A percentile compares a stretch with the other conserved stretches of the same genome.
phyloP scores from a whole-genome alignment of 2,329 filamentous ascomycete genomes.

The Ophiobolus disseminans region DNA sequence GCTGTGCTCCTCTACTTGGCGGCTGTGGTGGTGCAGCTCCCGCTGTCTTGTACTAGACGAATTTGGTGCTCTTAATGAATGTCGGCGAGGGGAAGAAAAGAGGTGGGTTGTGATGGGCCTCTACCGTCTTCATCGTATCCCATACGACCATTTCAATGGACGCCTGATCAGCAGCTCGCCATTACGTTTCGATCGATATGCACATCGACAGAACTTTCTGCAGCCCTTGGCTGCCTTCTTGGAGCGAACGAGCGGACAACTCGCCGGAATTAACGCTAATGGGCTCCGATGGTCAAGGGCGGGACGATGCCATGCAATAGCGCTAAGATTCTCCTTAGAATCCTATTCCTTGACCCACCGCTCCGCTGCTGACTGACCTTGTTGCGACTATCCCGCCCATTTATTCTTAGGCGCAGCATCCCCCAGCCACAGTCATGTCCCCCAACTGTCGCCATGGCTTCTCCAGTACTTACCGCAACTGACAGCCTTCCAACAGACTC shows the following conservation, averaged over 20 bases:
- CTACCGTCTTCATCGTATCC: too few species aligned
- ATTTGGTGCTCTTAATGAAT: constrained; percentile 22
- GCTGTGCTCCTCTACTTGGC: constrained; percentile 37
- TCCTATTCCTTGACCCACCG: constrained; percentile 40
- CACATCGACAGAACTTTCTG: not conserved
- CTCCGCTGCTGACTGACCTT: constrained; percentile 37
- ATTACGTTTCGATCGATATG: not conserved
- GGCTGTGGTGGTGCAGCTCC: constrained; percentile 33
- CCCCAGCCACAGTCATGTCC: constrained; percentile 40
- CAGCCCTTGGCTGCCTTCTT: constrained; percentile 14
- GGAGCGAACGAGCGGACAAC: constrained; percentile 31
- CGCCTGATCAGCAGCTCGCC: not conserved
- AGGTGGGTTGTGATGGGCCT: not conserved
- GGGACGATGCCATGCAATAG: constrained; percentile 37
- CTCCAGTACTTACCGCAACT: constrained; percentile 40
- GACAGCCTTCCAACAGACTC: constrained; percentile 40
- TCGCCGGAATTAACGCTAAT: constrained; percentile 37
- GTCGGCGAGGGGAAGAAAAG: constrained; percentile 17
- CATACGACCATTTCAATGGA: too few species aligned
- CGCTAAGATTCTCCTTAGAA: constrained; percentile 41
- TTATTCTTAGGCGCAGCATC: constrained; percentile 42
- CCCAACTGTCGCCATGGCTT: constrained; percentile 46
- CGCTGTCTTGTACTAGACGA: constrained; percentile 23
- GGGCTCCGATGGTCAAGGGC: constrained; percentile 36
- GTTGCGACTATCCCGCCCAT: constrained; percentile 32